Evolutionary conservation across 2,329 filamentous ascomycete species (phyloP).

Genomic region (Xylaria hypoxylon): DNA sequence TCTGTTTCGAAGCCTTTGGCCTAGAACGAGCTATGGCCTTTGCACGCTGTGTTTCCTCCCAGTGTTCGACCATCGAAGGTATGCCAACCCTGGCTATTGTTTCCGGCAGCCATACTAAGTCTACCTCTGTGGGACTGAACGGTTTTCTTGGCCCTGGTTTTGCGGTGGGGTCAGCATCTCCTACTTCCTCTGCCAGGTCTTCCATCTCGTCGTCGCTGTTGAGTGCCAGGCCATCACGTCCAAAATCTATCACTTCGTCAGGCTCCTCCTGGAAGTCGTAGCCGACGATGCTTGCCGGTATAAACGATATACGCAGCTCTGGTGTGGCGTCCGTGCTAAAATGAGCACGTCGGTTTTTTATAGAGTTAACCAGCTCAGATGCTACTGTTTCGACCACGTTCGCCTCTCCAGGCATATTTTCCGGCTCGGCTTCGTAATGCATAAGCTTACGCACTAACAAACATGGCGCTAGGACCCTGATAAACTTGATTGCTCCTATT

Average conservation of each 20-base stretch:
- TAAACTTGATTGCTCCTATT: slow-evolving; percentile 84
- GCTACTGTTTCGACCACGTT: slow-evolving; percentile 59
- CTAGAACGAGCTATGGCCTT: slow-evolving; percentile 47
- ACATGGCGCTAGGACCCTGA: slow-evolving; percentile 81
- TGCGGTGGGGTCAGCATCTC: slow-evolving; percentile 39
- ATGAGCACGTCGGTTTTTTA: slow-evolving; percentile 77
- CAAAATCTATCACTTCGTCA: slow-evolving; percentile 66
- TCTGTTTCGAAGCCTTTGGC: slow-evolving; percentile 43
- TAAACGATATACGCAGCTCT: slow-evolving; percentile 83
- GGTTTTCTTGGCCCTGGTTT: slow-evolving; percentile 52
- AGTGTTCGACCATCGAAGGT: slow-evolving; percentile 73
- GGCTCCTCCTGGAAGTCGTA: slow-evolving; percentile 80
- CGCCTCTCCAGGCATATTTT: slow-evolving; percentile 46
- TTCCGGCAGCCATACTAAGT: slow-evolving; percentile 77
- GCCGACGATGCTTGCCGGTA: slow-evolving; percentile 80
- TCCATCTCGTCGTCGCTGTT: slow-evolving; percentile 75
- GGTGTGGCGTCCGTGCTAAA: slow-evolving; percentile 78
- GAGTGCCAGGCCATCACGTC: slow-evolving; percentile 67
- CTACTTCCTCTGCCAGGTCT: slow-evolving; percentile 49
- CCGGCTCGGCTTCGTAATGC: slow-evolving; percentile 52
- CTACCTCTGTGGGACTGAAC: slow-evolving; percentile 74
- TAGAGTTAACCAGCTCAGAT: slow-evolving; percentile 68
- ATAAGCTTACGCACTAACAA: slow-evolving; percentile 73
- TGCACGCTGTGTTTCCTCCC: slow-evolving; percentile 61
- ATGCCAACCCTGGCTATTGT: slow-evolving; percentile 72